Base-by-base conservation (phyloP, 352 stramenopile genomes). In the Globisporangium solare region DNA sequence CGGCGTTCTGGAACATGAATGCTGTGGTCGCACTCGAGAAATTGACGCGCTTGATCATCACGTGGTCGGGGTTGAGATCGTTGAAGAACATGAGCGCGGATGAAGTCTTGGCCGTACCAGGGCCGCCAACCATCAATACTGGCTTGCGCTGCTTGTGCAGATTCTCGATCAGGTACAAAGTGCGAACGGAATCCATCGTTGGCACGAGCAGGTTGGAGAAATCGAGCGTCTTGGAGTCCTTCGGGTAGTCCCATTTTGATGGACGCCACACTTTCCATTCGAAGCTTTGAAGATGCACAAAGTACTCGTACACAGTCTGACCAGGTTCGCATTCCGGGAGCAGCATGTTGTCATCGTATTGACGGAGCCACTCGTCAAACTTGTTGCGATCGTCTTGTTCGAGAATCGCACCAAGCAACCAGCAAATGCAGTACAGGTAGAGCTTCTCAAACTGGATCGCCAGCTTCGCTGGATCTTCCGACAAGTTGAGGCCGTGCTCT, bases 71-170 rank as follows among this genome's bases (percentile, higher is more conserved):
- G 56, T 98, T 97, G 24, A 99, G 73, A 35, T 94, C 89, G 41
- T 93, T 91, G 70, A 99, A 97, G 69, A 98, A 99, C 96, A 99
- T 99, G 20, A 98, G 75, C 17, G 96, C 93, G 2, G 94, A 98
- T 24, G 94, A 98, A 13, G 97, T 99, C 71, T 99, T 99, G 11
- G 96, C 97, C 41, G 96, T 99, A 53, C 97, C 97, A 49, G 97
- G 93, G 11, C 95, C 97, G 48, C 97, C 97, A 4, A 99, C 93
- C 76, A 99, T 96, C 22, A 99, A 72, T 46, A 98, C 89, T 8
- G 96, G 79, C 39, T 91, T 94, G 15, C 96, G 88, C 60, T 98
- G 96, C 54, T 98, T 97, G 65, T 98, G 95, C 3, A 96, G 58
- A 45, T 92, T 93, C 21, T 94, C 80, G 55, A 94, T 92, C 46